These are phyloP conservation scores for Diaporthe vexans DNA, from an alignment of 2,329 filamentous ascomycete species.

Conservation along the genomic window DNA sequence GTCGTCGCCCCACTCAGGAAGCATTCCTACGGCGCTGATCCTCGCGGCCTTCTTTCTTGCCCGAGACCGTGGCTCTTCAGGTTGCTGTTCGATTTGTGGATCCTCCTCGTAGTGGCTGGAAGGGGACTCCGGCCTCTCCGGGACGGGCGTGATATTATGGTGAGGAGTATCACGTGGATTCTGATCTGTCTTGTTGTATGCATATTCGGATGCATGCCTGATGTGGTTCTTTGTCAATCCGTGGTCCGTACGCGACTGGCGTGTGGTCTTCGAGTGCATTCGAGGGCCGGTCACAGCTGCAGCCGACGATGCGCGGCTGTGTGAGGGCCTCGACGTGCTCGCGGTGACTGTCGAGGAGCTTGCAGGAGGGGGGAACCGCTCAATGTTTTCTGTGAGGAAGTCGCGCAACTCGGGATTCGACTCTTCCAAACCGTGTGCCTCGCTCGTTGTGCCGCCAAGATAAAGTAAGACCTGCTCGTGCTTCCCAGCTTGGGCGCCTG, in stretches of 20 bases:
- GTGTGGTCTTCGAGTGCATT: background rate
- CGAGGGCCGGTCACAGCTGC: conserved; percentile 15
- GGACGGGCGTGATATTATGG: conserved; percentile 37
- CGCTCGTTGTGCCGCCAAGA: conserved; percentile 43
- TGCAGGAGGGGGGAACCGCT: conserved; percentile 38
- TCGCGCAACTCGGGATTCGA: conserved; percentile 48
- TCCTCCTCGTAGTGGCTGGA: conserved; percentile 44
- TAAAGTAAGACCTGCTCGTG: conserved; percentile 45
- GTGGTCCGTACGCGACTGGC: conserved; percentile 30
- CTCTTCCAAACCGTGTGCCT: conserved; percentile 43
- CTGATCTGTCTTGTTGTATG: background rate
- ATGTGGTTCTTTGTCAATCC: conserved; percentile 8
- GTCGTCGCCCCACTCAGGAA: conserved; percentile 41
- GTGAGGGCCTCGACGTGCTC: conserved; percentile 36
- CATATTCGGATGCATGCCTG: conserved; percentile 6
- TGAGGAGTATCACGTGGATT: background rate
- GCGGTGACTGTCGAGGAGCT: conserved; percentile 21
- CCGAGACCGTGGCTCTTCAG: conserved; percentile 38
- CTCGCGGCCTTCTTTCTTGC: conserved; percentile 52
- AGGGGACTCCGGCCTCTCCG: conserved; percentile 52
- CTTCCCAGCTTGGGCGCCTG: conserved; percentile 1
- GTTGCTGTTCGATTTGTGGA: conserved; percentile 41
- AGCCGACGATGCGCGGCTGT: conserved; percentile 36
- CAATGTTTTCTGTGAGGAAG: conserved; percentile 46
- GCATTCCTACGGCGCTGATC: conserved; percentile 53